Base-by-base conservation (phyloP, 2,329 filamentous ascomycete species). In the Fusarium tanahbumbuense region DNA sequence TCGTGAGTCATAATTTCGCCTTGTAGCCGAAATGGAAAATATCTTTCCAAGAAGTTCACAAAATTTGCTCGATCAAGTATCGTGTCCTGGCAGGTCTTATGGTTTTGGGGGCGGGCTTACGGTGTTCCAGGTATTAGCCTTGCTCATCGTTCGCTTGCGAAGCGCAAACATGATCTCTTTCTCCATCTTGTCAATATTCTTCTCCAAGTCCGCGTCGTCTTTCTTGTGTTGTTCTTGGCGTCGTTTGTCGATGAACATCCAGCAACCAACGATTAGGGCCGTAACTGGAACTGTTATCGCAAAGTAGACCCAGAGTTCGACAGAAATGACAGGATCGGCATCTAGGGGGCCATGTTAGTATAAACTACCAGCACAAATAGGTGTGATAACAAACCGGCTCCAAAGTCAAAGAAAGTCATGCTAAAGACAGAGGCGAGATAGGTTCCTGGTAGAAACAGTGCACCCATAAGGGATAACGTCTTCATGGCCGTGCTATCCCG, bases 341-440 rank as follows among this genome's bases (percentile, higher is more conserved):
- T 76, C 80, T 75, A 23, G 23, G 22, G 18, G 13, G 2, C 13
- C 12, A 34, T 22, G 53, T 72, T 53, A 72, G 59, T 8, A 40
- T 16, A 11, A 15, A 40, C 10, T 5, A 8, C 9, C 40, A 12
- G 20, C 18, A 23, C 46, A 41, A 20, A 12, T 15, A 7, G 16
- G 10, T 18, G 15, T 27, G 13, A 32, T 41, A 22, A 48, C 78
- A 66, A 75, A 83, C 83, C 79, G 41, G 81, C 78, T 68, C 84
- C 84, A 70, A 89, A 90, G 78, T 90, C 85, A 80, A 91, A 91
- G 76, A 91, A 91, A 0, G 87, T 87, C 87, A 90, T 91, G 80
- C 85, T 86, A 71, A 91, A 91, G 25, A 91, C 81, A 1, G 88
- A 90, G 11, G 88, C 85, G 20, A 91, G 82, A 68, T 86, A 89